phyloP scores from a whole-genome alignment of 345 rosid species.

The Cochlearia excelsa region DNA sequence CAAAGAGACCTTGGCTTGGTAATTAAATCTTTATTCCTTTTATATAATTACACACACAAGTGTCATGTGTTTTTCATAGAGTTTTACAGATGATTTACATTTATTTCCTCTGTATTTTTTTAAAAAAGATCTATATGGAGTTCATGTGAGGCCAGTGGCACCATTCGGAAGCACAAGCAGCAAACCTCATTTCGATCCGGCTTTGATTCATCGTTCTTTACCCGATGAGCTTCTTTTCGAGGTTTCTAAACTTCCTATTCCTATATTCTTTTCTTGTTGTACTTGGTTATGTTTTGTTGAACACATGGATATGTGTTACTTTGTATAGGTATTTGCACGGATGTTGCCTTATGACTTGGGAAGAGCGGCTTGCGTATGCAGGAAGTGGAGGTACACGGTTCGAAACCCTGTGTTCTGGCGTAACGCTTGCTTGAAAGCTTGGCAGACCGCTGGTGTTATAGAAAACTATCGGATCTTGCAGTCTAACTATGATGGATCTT shows the following conservation, averaged over 20 bases:
- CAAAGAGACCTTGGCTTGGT: conserved; percentile 95
- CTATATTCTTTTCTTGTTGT: background rate
- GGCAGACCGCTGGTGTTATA: conserved; percentile 90
- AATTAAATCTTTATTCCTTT: conserved; percentile 14
- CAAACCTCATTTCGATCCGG: conserved; percentile 58
- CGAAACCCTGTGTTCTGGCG: conserved; percentile 94
- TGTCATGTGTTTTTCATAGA: background rate
- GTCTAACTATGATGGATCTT: conserved; percentile 76
- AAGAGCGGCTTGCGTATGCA: conserved; percentile 83
- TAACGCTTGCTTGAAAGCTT: conserved; percentile 81
- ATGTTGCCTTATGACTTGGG: conserved; percentile 84
- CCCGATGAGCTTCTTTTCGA: conserved; percentile 93
- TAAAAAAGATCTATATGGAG: conserved; percentile 93
- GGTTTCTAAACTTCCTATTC: conserved; percentile 38
- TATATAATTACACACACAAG: background rate
- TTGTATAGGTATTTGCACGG: conserved; percentile 69
- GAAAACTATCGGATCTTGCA: conserved; percentile 81
- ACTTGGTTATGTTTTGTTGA: background rate
- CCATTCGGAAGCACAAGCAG: conserved; percentile 75
- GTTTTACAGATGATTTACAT: background rate
- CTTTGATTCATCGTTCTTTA: conserved; percentile 71
- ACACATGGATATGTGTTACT: conserved; percentile 17
- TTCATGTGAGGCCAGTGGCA: conserved; percentile 77
- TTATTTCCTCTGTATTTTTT: background rate
- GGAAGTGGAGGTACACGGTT: conserved; percentile 90